Base-by-base conservation (phyloP, 441 rosid genomes). In the Rhodomyrtus psidioides region DNA sequence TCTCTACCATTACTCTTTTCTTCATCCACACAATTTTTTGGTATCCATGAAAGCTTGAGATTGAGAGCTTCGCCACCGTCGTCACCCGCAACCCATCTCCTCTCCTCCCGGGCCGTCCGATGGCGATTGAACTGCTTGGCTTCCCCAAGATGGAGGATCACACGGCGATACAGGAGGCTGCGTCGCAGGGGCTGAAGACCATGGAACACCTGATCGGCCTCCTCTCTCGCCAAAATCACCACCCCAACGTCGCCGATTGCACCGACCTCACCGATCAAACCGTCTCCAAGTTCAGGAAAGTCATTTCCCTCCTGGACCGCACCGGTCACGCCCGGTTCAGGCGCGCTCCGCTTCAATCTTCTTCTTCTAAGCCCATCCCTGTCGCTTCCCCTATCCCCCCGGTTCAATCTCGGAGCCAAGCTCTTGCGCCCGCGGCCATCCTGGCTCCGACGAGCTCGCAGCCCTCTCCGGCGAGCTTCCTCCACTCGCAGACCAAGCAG, bases 301-400 rank as follows among this genome's bases (percentile, higher is more conserved):
- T 95, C 15, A 96, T 97, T 65, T 94, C 97, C 44, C 92, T 95
- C 14, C 92, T 94, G 53, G 92, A 96, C 84, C 93, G 96, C 15
- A 95, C 98, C 23, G 99, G 99, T 34, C 99, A 93, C 86, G 99
- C 99, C 60, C 94, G 99, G 30, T 97, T 97, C 90, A 86, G 98
- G 59, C 99, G 98, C 10, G 98, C 92, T 1, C 99, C 98, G 79
- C 84, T 90, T 84, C 94, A 87, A 8, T 89, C 93, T 3, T 56
- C 91, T 6, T 55, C 88, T 17, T 83, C 93, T 9, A 83, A 90
- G 12, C 82, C 93, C 2, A 76, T 89, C 3, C 55, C 93, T 28
- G 49, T 91, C 14, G 81, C 90, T 7, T 60, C 90, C 3, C 84
- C 87, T 86, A 89, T 84, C 60, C 57, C 84, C 53, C 88, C 55